phyloP scores from a whole-genome alignment of 2,329 filamentous ascomycete species.

The Ophiocordyceps camponoti-leonardi region DNA sequence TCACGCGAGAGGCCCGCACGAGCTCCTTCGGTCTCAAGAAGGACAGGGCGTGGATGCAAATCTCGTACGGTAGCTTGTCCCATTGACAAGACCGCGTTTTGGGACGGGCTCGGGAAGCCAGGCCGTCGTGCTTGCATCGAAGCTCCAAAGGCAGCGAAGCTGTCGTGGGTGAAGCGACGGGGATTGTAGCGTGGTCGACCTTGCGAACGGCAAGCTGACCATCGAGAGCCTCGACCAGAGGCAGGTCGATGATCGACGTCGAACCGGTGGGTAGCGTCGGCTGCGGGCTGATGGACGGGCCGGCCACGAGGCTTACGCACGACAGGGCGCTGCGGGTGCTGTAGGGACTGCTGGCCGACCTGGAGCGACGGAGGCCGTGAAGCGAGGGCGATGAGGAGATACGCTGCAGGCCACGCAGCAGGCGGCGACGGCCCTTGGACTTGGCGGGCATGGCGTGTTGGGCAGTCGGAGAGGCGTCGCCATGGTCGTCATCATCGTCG shows the following conservation, averaged over 20 bases:
- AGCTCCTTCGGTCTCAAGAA: conserved; percentile 68
- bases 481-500: not conserved
- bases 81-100: conserved; percentile 48
- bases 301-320: conserved; percentile 33
- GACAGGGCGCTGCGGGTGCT: conserved; percentile 33
- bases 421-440: conserved; percentile 48
- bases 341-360: conserved; percentile 54
- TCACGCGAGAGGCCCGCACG: conserved; percentile 60
- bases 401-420: conserved; percentile 59
- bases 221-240: conserved; percentile 22
- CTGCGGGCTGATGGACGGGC: conserved; percentile 16
- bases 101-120: conserved; percentile 4
- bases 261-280: conserved; percentile 19
- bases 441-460: conserved; percentile 23
- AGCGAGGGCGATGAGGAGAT: conserved; percentile 70
- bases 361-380: conserved; percentile 41
- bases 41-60: conserved; percentile 60
- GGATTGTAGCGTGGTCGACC: conserved; percentile 29
- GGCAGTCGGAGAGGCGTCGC: conserved; percentile 7
- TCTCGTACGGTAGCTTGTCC: conserved; percentile 64
- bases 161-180: conserved; percentile 24
- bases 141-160: conserved; percentile 48
- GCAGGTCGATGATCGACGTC: conserved; percentile 21
- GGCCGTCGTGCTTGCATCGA: conserved; percentile 19
- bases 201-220: conserved; percentile 35